Conservation (phyloP, 495 filamentous ascomycete genomes). For the Ramalina intermedia region DNA sequence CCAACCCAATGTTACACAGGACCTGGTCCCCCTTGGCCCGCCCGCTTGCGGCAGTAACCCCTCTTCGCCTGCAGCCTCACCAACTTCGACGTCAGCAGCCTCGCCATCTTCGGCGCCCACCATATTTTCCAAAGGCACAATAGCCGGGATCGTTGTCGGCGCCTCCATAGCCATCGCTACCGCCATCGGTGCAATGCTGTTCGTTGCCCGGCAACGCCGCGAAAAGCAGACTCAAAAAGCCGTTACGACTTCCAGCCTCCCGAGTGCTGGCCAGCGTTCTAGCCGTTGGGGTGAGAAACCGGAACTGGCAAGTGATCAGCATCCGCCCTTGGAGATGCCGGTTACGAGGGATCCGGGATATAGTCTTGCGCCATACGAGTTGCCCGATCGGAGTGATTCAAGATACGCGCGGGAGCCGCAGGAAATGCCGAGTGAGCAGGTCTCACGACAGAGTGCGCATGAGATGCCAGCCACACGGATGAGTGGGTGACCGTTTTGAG, state of each 20-base stretch:
- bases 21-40: conserved; percentile 3
- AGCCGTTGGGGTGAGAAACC: background rate
- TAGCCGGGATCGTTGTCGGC: background rate
- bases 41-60: background rate
- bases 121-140: background rate
- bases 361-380: background rate
- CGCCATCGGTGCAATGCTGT: background rate
- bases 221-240: background rate
- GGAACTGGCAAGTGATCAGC: conserved; percentile 4
- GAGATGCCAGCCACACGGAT: too few relatives aligned
- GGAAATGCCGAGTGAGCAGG: too few relatives aligned
- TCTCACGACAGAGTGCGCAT: too few relatives aligned
- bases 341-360: background rate
- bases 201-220: background rate
- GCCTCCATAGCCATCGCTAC: background rate
- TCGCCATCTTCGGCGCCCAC: background rate
- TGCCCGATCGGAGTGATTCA: background rate
- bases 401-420: too few relatives aligned
- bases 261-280: background rate
- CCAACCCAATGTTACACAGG: background rate
- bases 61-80: too few relatives aligned
- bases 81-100: background rate
- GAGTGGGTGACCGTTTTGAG: too few relatives aligned
- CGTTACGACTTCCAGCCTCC: background rate
- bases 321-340: conserved; percentile 7